Base-by-base conservation (phyloP, 2,329 filamentous ascomycete species). In the Ceratocystis cubensis region DNA sequence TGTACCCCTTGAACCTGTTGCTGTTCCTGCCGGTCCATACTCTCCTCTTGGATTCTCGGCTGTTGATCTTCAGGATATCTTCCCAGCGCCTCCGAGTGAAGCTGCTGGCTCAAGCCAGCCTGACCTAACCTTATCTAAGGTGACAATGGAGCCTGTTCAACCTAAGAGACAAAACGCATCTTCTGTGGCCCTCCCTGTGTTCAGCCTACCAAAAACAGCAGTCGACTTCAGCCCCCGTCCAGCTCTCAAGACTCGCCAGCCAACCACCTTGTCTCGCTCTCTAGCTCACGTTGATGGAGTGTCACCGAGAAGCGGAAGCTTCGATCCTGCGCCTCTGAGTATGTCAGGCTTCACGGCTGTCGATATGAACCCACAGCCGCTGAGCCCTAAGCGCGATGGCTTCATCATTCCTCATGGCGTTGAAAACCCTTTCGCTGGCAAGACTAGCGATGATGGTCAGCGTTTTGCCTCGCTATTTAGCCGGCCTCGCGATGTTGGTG, bases 391-490 rank as follows among this genome's bases (percentile, higher is more conserved):
- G 74, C 77, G 81, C 67, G 79, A 84, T 69, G 84, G 75, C 0
- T 82, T 85, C 69, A 81, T 85, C 67, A 77, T 85, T 25, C 80
- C 83, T 0, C 77, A 77, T 20, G 81, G 82, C 50, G 72, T 75
- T 65, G 71, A 73, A 17, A 72, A 72, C 8, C 71, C 73, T 8
- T 72, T 73, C 33, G 69, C 69, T 13, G 73, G 72, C 30, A 15
- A 53, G n/a, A 67, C 66, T 4, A 67, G 66, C 44, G 66, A 67
- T 50, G 66, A 71, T 71, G 37, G 66, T 74, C 70, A 74, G 41
- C 73, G 79, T 66, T 74, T 80, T 67, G 75, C 75, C 57, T 74
- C 78, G n/a, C 73, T 79, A 62, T 73, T 79, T 72, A 74, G 78
- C 67, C 78, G 79, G 71, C 77, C 62, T 8, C 41, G 62, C 41